Evolutionary conservation across 2,329 filamentous ascomycete genomes (phyloP).

Genomic region (Botryosphaeria dothidea): DNA sequence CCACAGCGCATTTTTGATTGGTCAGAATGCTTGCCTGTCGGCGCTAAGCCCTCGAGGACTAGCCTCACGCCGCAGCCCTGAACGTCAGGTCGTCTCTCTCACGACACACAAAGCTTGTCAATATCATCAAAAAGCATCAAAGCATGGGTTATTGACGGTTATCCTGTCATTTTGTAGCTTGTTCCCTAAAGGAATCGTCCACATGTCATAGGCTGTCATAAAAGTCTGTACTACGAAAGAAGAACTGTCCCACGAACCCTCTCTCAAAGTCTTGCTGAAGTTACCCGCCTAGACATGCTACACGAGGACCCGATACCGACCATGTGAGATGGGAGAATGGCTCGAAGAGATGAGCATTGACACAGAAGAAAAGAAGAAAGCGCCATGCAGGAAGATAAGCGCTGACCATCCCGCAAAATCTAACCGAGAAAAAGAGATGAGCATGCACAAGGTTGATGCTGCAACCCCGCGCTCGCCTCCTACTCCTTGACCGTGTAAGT

Average conservation of each 20-base stretch:
- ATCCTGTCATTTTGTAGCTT: not conserved
- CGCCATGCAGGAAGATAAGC: not conserved
- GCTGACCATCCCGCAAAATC: not conserved
- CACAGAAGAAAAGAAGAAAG: conserved; percentile 1
- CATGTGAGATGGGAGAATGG: not conserved
- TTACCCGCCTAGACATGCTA: not conserved
- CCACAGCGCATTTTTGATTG: too few species aligned
- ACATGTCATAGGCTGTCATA: not conserved
- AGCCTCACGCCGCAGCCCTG: not conserved
- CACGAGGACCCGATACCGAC: not conserved
- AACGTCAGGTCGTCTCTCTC: not conserved
- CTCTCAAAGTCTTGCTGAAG: not conserved
- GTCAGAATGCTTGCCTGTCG: too few species aligned
- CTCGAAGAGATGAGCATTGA: not conserved
- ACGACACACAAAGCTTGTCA: not conserved
- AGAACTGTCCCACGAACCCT: not conserved
- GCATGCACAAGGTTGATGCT: not conserved
- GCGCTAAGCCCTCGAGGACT: too few species aligned
- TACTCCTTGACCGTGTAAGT: too few species aligned
- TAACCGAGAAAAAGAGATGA: not conserved
- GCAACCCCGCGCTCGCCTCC: too few species aligned
- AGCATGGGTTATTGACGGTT: not conserved
- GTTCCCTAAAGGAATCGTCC: not conserved
- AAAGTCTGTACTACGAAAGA: conserved; percentile 3
- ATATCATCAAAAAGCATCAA: not conserved